Base-by-base conservation (phyloP, 1,284 basidiomycete species). In the Austropuccinia psidii region DNA sequence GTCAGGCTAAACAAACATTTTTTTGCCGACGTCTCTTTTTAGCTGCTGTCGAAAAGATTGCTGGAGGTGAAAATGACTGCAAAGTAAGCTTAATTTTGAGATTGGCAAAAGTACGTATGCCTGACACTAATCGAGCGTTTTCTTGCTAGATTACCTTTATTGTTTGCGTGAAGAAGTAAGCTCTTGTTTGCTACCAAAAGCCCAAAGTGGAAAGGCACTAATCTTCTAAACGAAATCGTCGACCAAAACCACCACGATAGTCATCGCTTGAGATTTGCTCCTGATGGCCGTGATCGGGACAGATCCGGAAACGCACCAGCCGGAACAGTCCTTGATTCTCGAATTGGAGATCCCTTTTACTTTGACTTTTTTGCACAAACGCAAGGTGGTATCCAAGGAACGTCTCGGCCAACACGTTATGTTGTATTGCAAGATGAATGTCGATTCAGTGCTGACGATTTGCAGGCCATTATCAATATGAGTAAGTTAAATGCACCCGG, bases 161-260 rank as follows among this genome's bases (percentile, higher is more conserved):
- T 2, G 68, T 72, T n/a, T 72, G 68, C 19, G 68, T n/a, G 4
- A 72, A 72, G 45, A 72, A 61, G 68, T 72, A 45, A 62, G 19
- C 17, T 27, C 15, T 19, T 33, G 15, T 45, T 24, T 4, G 6
- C 19, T 24, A n/a, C 35, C 11, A 21, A 27, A 27, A 47, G n/a
- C 24, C 29, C n/a, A 11, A 45, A 62, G 17, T 43, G 27, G 19
- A 27, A 24, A 17, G n/a, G 17, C 24, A 11, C 11, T 55, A 6
- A 55, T 19, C n/a, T n/a, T n/a, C n/a, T n/a, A n/a, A n/a, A n/a
- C n/a, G n/a, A n/a, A n/a, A n/a, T n/a, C n/a, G 8, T 61, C 29
- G n/a, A 45, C 8, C 37, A n/a, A n/a, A 39, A 64, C 15, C 13
- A 33, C n/a, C n/a, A 19, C 13, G 17, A 29, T 13, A 72, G 68